phyloP scores from a whole-genome alignment of 1,284 basidiomycete genomes.

The Ustilago xerochloae region DNA sequence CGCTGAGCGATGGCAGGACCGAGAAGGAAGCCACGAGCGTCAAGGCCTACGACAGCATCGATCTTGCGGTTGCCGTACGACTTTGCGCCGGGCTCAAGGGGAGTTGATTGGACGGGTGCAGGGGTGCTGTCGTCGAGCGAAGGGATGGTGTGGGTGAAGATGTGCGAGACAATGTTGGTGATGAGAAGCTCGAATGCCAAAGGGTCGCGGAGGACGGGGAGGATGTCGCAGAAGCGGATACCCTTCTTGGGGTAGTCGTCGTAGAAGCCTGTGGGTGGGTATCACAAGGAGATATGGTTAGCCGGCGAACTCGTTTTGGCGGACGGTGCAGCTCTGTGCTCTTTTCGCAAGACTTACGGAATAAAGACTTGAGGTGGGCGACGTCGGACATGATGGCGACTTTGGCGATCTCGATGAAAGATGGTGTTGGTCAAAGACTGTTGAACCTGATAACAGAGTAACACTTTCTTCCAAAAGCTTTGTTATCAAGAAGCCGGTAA shows the following conservation, averaged over 20 bases:
- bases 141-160: slow-evolving; percentile 80
- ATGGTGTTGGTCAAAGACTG: background rate
- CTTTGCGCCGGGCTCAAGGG: slow-evolving; percentile 40
- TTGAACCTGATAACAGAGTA: background rate
- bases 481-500: slow-evolving; percentile 3
- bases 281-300: background rate
- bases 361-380: slow-evolving; percentile 57
- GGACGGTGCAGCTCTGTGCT: background rate
- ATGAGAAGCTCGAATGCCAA: slow-evolving; percentile 76
- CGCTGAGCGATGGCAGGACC: slow-evolving; percentile 92
- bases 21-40: slow-evolving; percentile 94
- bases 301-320: background rate
- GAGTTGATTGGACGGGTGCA: slow-evolving; percentile 6
- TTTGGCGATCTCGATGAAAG: background rate
- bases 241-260: slow-evolving; percentile 67
- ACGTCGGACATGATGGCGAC: slow-evolving; percentile 54
- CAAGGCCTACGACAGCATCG: slow-evolving; percentile 93
- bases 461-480: background rate
- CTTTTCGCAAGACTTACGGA: slow-evolving; percentile 33
- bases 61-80: slow-evolving; percentile 72
- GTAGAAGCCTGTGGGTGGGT: slow-evolving; percentile 52
- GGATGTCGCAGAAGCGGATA: slow-evolving; percentile 66
- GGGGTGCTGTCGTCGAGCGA: slow-evolving; percentile 67
- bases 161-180: slow-evolving; percentile 86
- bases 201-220: slow-evolving; percentile 67